A percentile compares a stretch with the other conserved stretches of the same genome.
These are phyloP conservation scores for Pichia phayaonensis DNA, from an alignment of 805 yeast species.

Conservation along the genomic window DNA sequence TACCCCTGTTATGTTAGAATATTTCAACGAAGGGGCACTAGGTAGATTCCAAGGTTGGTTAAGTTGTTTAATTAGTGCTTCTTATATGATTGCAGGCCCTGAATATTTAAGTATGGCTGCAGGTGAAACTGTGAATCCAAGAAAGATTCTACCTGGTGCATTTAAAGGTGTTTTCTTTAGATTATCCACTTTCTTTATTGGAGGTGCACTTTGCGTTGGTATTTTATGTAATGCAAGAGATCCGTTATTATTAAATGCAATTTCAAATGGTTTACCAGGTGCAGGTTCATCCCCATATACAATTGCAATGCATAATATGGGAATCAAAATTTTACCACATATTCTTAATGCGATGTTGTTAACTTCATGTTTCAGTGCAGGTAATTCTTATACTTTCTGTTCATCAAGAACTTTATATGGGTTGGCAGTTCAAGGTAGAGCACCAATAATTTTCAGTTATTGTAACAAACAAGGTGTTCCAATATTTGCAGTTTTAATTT, in stretches of 20 bases:
- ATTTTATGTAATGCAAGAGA: constrained; percentile 37
- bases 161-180: constrained; percentile 39
- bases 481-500: constrained; percentile 45
- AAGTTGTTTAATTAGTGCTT: constrained; percentile 52
- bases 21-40: constrained; percentile 30
- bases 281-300: constrained; percentile 67
- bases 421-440: constrained; percentile 61
- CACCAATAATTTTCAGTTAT: constrained; percentile 56
- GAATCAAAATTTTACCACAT: constrained; percentile 60
- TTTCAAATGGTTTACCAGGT: constrained; percentile 31
- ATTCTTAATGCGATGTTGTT: constrained; percentile 69
- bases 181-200: constrained; percentile 36
- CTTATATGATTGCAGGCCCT: constrained; percentile 65
- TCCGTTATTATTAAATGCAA: constrained; percentile 28
- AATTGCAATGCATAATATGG: constrained; percentile 63
- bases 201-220: constrained; percentile 42
- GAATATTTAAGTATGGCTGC: constrained; percentile 41
- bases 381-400: constrained; percentile 70
- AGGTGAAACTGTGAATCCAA: constrained; percentile 38
- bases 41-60: constrained; percentile 41
- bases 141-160: constrained; percentile 38
- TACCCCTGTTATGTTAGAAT: constrained; percentile 23
- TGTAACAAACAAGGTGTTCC: constrained; percentile 75
- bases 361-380: constrained; percentile 73
- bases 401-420: constrained; percentile 63